Base-by-base conservation (phyloP, 352 stramenopile species). In the Phytophthora parvispora region DNA sequence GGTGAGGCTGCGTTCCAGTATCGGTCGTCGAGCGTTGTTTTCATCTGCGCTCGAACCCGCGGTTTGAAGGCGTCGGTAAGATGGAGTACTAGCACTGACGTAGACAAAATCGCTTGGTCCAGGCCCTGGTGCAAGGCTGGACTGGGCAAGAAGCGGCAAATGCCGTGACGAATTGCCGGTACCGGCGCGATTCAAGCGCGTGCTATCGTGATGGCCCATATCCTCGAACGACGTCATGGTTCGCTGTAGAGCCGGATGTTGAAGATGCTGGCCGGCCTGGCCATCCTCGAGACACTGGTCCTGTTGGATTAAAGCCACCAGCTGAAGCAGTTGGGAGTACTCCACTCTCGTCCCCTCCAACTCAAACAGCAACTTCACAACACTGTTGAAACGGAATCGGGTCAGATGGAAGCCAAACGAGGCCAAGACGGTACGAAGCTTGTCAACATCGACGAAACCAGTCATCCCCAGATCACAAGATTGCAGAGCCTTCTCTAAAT, bases 371-470 rank as follows among this genome's bases (percentile, higher is more conserved):
- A 91, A 43, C 48, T 78, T 81, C 0, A 81, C 68, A 40, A 91
- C 81, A 32, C 72, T 80, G 43, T 90, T 87, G 47, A 91, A 89
- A 18, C 78, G 78, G 27, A 86, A 89, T 32, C 75, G 61, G 24
- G 83, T 87, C 47, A 90, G 71, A 15, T 60, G 67, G 51, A 89
- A 84, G n/a, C 77, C 79, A 20, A 89, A 74, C 10, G 32, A 55
- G 4, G 40, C 60, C 40, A 91, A 49, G 48, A 82, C 71, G n/a
- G 63, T 48, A 9, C 81, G 81, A 28, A 89, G 60, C 25, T 78
- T 68, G 25, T 79, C 69, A 7, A 88, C 32, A n/a, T 85, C 75
- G 10, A 91, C 63, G 10, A 75, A 32, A 0, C 83, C 83, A 2
- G 67, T 75, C 12, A 28, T 48, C 2, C 42, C 43, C 2, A 54